These are phyloP conservation scores for Furcasterigmium furcatum DNA, from an alignment of 2,329 filamentous ascomycete species.

Conservation along the genomic window DNA sequence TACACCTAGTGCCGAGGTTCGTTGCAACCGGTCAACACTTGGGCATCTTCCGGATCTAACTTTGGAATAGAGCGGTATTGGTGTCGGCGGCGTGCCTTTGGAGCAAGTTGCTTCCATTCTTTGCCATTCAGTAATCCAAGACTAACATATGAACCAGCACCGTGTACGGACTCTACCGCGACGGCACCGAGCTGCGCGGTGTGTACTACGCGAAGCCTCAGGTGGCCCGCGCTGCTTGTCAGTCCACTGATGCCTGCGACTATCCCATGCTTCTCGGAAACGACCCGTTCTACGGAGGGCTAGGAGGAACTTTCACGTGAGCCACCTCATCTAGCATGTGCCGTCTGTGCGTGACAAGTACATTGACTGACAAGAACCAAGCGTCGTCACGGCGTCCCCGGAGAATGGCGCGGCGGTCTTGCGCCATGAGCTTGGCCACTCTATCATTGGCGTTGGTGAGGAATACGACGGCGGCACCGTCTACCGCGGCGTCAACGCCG, in stretches of 20 bases:
- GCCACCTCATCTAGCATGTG: not conserved
- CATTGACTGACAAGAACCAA: conserved; percentile 5
- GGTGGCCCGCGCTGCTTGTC: conserved; percentile 22
- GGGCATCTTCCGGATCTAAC: conserved; percentile 1
- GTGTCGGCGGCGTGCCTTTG: conserved; percentile 18
- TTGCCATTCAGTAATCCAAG: not conserved
- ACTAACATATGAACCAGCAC: conserved; percentile 14
- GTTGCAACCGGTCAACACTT: not conserved
- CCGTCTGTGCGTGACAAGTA: not conserved
- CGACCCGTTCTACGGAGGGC: conserved; percentile 22
- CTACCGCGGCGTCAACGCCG: conserved; percentile 22
- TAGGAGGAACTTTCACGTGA: conserved; percentile 24
- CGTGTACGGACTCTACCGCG: conserved; percentile 25
- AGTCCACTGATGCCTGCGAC: conserved; percentile 24
- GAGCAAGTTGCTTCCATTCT: conserved; percentile 15
- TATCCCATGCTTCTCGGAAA: conserved; percentile 26
- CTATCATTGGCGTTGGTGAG: conserved; percentile 24
- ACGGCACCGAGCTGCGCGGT: conserved; percentile 25
- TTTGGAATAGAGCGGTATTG: conserved; percentile 19
- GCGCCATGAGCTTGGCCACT: conserved; percentile 26
- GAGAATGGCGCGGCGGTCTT: conserved; percentile 21
- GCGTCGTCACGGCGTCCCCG: conserved; percentile 21
- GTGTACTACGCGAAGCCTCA: conserved; percentile 25
- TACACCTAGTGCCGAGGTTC: conserved; percentile 20
- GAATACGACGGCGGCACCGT: conserved; percentile 23